Base-by-base conservation (phyloP, 768 basidiomycete species). In the Hypholoma sublateritium region DNA sequence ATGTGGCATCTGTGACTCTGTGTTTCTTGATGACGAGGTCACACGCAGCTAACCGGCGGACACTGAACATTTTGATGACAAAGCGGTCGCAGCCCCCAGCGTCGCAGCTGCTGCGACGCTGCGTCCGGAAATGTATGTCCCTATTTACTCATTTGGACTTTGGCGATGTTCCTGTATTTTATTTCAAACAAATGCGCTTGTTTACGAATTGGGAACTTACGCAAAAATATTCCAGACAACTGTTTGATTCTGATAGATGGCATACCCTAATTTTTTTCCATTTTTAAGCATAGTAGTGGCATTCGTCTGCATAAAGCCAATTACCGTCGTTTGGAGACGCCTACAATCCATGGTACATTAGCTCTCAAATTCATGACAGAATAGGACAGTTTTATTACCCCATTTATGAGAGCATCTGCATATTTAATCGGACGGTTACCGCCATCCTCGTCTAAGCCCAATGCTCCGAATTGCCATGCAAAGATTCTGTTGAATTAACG, bases 301-400 rank as follows among this genome's bases (percentile, higher is more conserved):
- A 12, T n/a, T 47, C 22, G 19, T n/a, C 5, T 17, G 25, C 22
- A 16, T 46, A 19, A 22, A 24, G 17, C 14, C 43, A 51, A 67
- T 64, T 56, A 80, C 82, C 80, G 61, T 84, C 82, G 62, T 84
- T 82, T 6, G 82, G 83, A 17, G 81, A 80, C 19, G 82, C 82
- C 75, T 77, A 43, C 8, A 22, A 53, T 22, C 22, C n/a, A 47
- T 35, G 21, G 39, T 19, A 25, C 35, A 32, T 4, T 46, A 46
- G 12, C 13, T 42, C 4, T 8, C 9, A 32, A 3, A 3, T 6
- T 5, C 5, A 7, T 32, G 5, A 32, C 2, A 9, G 9, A 3
- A 9, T 32, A 9, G 9, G 5, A 32, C 2, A 32, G 28, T 32
- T 5, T 32, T 7, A 32, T 46, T 61, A 74, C 74, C 14, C 81